Evolutionary conservation across 495 filamentous ascomycete species (phyloP), one percentile per base, ranked within the genome.

Genomic region (Neurospora sp.): DNA sequence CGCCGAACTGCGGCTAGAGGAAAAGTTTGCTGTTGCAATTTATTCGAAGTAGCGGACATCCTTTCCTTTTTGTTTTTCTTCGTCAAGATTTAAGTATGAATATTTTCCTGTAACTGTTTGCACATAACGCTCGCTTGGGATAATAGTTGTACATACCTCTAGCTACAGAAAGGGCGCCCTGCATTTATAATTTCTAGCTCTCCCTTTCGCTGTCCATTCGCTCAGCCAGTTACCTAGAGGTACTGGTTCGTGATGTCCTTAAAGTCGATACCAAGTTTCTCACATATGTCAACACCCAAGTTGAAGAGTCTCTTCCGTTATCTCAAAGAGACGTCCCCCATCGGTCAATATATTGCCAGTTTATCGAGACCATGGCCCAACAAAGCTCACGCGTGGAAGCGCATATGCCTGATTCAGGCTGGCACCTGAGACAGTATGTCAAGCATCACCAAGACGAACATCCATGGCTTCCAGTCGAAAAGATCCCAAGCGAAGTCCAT

Each of bases 401-500:
- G 9, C 44, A 68, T 16, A 14, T 12, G 17, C 73, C 76, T 68
- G 70, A 73, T 8, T 39, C 71, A 1, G 70, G 69, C 38, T 80
- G 75, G 75, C 71, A 77, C 41, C 76, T 78, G 70, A 73, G 72
- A 6, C 70, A 71, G 17, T 37, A 73, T 44, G 68, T 27, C 1
- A 22, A 68, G 1, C 69, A 74, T 41, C 37, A 70, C 10, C 39
- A 71, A 16, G 22, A 39, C 44, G 73, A 71, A 16, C n/a, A 73
- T 14, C 44, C 71, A 68, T 80, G 78, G 77, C 78, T 74, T 8
- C 31, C 75, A 0, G 76, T 75, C 44, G 65, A 72, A 14, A 45
- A 44, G 3, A 59, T 80, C 12, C 79, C 77, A 20, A 74, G 72
- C 65, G 73, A 76, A 14, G 71, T 79, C 2, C 79, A 80, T 68